Base-by-base conservation (phyloP, 1,139 yeast genomes). In the Spathaspora sp. region DNA sequence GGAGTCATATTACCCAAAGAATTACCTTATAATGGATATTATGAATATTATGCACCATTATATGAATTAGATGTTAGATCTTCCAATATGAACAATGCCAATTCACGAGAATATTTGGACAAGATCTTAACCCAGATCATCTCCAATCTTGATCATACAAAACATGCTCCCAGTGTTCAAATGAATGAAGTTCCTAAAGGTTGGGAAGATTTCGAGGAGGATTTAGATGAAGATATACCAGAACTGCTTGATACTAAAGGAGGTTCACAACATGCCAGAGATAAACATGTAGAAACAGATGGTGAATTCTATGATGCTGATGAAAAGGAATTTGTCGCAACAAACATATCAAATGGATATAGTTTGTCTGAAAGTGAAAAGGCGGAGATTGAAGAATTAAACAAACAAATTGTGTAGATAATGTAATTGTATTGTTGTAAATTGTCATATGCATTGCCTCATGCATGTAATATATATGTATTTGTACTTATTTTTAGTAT, bases 21-120 rank as follows among this genome's bases (percentile, higher is more conserved):
- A 60, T 78, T 91, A 57, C 98, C 98, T 4, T 91, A 89, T 73
- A 91, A 91, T 65, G 98, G 93, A 65, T 93, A 93, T 71, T 93
- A 89, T 68, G 98, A 91, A 69, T 91, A 93, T 71, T 91, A 87
- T 67, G 98, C 98, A 0, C 99, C 99, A 1, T 97, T 89, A 67
- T 93, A 93, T 67, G 86, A 87, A 64, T 73, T 88, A 47, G 97
- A 93, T 62, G 99, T 93, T 43, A 80, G 97, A 54, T 96, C 97
- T 9, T 86, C 96, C 16, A 93, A 93, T 65, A 93, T 93, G 98
- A 89, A 88, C 70, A 93, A 93, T 68, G 97, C 97, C 45, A 93
- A 93, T 68, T 83, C 93, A 24, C 91, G 95, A 18, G 98, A 93
- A 64, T 93, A 90, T 63, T 75, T 93, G 57, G 90, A 89, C 65